These are phyloP conservation scores for Rhinocladiella similis DNA, from an alignment of 2,329 filamentous ascomycete genomes.

Conservation along the genomic window DNA sequence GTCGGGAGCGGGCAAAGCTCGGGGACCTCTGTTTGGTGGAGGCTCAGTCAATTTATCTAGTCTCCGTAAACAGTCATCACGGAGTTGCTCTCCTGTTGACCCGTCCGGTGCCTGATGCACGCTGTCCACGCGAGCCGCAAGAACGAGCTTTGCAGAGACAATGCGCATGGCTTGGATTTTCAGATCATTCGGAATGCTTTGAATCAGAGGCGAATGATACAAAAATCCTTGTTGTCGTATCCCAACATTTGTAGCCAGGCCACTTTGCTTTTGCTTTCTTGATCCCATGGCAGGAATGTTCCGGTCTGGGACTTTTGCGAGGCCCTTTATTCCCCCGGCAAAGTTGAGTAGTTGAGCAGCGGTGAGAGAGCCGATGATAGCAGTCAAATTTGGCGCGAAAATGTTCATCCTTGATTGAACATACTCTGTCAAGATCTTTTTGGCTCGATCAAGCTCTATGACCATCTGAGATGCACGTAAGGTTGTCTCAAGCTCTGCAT, in stretches of 20 bases:
- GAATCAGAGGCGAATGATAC: slow-evolving; percentile 87
- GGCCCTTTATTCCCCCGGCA: slow-evolving; percentile 80
- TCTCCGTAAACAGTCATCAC: slow-evolving; percentile 77
- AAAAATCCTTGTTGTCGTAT: slow-evolving; percentile 90
- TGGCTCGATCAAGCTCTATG: slow-evolving; percentile 82
- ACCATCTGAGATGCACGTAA: slow-evolving; percentile 82
- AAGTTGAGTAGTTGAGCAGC: slow-evolving; percentile 96
- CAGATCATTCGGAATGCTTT: slow-evolving; percentile 78
- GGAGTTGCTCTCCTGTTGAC: slow-evolving; percentile 77
- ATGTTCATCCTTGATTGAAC: slow-evolving; percentile 96
- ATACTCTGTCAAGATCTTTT: slow-evolving; percentile 84
- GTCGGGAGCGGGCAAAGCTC: slow-evolving; percentile 87
- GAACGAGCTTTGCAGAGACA: slow-evolving; percentile 85
- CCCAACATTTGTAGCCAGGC: slow-evolving; percentile 89
- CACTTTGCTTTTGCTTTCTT: slow-evolving; percentile 77
- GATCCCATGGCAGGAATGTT: slow-evolving; percentile 90
- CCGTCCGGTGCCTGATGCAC: slow-evolving; percentile 81
- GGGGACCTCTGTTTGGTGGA: slow-evolving; percentile 81
- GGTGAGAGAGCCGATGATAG: slow-evolving; percentile 85
- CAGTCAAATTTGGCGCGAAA: slow-evolving; percentile 91
- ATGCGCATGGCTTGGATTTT: slow-evolving; percentile 95
- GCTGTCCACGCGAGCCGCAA: slow-evolving; percentile 89
- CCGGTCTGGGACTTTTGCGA: slow-evolving; percentile 90
- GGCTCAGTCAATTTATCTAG: slow-evolving; percentile 92
- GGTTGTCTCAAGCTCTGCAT: slow-evolving; percentile 73